Percentiles rank a stretch among this genome's conserved stretches.
Evolutionary conservation across 2,329 filamentous ascomycete genomes (phyloP).

Genomic region (Paraphaeosphaeria minitans): DNA sequence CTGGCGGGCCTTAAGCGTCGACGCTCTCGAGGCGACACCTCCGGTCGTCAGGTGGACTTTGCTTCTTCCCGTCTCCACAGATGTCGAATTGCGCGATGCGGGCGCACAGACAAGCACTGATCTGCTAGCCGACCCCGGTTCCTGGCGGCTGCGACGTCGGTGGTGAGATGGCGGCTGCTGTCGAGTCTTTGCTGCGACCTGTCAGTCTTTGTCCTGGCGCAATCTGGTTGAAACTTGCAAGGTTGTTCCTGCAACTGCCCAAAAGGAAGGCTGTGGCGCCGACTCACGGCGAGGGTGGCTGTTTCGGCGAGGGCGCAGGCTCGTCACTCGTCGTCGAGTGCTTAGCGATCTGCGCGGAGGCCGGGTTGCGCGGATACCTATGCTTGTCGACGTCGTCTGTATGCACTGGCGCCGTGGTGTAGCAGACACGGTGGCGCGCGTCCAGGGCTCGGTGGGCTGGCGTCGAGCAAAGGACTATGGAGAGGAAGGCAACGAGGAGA

Average conservation of each 20-base stretch:
- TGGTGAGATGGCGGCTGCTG: slow-evolving; percentile 30
- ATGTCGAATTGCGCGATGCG: slow-evolving; percentile 37
- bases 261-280: slow-evolving; percentile 44
- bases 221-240: slow-evolving; percentile 43
- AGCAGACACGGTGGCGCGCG: slow-evolving; percentile 14
- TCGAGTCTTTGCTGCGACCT: slow-evolving; percentile 37
- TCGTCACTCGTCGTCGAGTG: slow-evolving; percentile 36
- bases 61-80: slow-evolving; percentile 48
- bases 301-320: slow-evolving; percentile 37
- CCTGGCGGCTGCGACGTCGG: slow-evolving; percentile 37
- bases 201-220: slow-evolving; percentile 40
- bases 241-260: slow-evolving; percentile 41
- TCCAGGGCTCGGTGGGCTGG: slow-evolving; percentile 8
- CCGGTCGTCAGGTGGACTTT: slow-evolving; percentile 39
- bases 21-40: slow-evolving; percentile 34
- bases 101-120: slow-evolving; percentile 41
- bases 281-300: slow-evolving; percentile 38
- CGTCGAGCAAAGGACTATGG: too few species aligned
- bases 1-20: slow-evolving; percentile 31
- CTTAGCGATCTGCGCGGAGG: slow-evolving; percentile 38
- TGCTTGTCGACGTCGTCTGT: slow-evolving; percentile 20
- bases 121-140: slow-evolving; percentile 29
- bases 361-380: slow-evolving; percentile 35
- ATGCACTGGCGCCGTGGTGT: slow-evolving; percentile 19
- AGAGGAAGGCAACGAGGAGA: not conserved